Evolutionary conservation across 148 eudicot species (phyloP).

Genomic region (Nepenthes mirabilis): DNA sequence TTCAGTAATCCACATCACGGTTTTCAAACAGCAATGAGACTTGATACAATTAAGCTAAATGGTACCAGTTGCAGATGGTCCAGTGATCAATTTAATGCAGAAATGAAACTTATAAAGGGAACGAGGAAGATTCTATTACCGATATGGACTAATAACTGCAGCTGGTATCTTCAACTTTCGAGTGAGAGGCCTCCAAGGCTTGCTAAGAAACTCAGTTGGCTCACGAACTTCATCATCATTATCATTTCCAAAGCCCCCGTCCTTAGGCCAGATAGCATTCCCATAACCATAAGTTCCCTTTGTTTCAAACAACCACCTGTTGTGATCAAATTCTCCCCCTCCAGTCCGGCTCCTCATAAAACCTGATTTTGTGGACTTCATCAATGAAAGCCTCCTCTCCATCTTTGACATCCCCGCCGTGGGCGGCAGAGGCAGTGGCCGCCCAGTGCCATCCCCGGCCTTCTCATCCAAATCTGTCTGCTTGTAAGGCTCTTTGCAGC

Average conservation of each 20-base stretch:
- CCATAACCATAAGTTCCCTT: conserved; percentile 14
- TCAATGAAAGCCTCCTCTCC: conserved; percentile 6
- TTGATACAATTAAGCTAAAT: neutral
- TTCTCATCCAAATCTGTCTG: conserved; percentile 10
- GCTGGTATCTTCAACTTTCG: conserved; percentile 10
- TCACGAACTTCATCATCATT: neutral
- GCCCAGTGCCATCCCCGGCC: neutral
- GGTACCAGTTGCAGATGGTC: neutral
- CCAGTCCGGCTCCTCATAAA: conserved; percentile 10
- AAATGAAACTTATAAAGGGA: neutral
- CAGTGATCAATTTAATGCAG: neutral
- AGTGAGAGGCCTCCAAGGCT: conserved; percentile 14
- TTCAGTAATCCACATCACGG: neutral
- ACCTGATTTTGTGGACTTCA: conserved; percentile 1
- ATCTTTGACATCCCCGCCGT: conserved; percentile 7
- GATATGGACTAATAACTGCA: conserved; percentile 11
- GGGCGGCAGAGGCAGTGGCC: neutral
- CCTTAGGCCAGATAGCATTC: conserved; percentile 12
- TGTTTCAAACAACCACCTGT: conserved; percentile 13
- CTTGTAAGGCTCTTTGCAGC: conserved; percentile 22
- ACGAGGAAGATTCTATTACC: neutral
- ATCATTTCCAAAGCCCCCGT: conserved; percentile 6
- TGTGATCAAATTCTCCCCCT: conserved; percentile 8
- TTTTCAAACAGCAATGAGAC: neutral
- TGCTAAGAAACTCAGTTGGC: neutral